phyloP scores from a whole-genome alignment of 1,139 yeast species.

The Candida sanyaensis region DNA sequence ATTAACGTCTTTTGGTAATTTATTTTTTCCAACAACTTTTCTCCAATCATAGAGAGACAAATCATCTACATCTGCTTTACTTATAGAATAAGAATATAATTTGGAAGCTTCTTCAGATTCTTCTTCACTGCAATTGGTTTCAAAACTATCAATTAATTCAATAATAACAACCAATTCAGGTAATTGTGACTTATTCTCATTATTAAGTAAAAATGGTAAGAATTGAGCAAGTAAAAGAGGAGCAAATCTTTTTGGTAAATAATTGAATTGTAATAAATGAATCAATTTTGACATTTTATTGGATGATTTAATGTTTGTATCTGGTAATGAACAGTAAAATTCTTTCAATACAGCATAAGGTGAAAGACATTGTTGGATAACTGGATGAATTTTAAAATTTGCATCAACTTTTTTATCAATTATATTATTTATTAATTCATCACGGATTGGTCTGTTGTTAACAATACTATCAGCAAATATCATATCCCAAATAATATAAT shows the following conservation, averaged over 20 bases:
- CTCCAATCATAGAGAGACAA: conserved; percentile 39
- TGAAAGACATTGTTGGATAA: conserved; percentile 65
- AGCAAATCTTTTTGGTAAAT: conserved; percentile 62
- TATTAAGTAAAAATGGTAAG: conserved; percentile 40
- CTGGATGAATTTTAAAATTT: conserved; percentile 48
- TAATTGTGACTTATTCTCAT: conserved; percentile 27
- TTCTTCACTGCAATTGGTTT: conserved; percentile 24
- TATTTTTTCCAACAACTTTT: conserved; percentile 17
- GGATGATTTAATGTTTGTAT: conserved; percentile 16
- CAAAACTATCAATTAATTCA: conserved; percentile 51
- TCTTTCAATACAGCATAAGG: conserved; percentile 71
- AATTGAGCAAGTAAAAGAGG: conserved; percentile 53
- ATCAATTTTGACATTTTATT: conserved; percentile 40
- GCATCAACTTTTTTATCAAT: conserved; percentile 41
- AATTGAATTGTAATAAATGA: conserved; percentile 61
- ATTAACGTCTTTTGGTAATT: conserved; percentile 25
- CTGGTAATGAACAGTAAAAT: conserved; percentile 39
- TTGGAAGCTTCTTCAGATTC: conserved; percentile 33
- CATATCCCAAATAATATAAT: conserved; percentile 44
- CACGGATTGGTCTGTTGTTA: conserved; percentile 54
- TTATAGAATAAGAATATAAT: conserved; percentile 33
- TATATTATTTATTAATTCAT: conserved; percentile 54
- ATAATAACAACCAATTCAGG: conserved; percentile 51
- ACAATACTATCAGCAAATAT: conserved; percentile 64
- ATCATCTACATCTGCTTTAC: conserved; percentile 20